These are phyloP conservation scores for Byssoonygena ceratinophila DNA, from an alignment of 2,329 filamentous ascomycete species.

Conservation along the genomic window DNA sequence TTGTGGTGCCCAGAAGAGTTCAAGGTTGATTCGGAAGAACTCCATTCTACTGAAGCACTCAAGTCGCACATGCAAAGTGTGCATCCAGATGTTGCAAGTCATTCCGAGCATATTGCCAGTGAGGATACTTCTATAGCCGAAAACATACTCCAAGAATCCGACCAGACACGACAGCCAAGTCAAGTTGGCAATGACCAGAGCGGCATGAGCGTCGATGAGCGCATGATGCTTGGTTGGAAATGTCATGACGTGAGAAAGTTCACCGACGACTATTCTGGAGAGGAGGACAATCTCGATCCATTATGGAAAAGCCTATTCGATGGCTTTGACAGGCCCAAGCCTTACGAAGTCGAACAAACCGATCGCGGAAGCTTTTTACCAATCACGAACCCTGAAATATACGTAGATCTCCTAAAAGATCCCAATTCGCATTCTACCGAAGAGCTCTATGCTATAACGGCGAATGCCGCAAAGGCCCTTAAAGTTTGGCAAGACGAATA, in stretches of 20 bases:
- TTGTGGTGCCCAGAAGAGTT: conserved; percentile 30
- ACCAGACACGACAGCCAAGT: background rate
- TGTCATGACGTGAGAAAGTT: conserved; percentile 30
- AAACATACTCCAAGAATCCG: conserved; percentile 8
- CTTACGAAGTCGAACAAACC: conserved; percentile 27
- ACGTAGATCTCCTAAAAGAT: conserved; percentile 29
- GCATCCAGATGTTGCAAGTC: conserved; percentile 26
- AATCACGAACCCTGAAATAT: conserved; percentile 28
- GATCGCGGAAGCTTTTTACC: conserved; percentile 31
- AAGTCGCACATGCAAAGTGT: conserved; percentile 27
- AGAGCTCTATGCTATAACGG: conserved; percentile 46
- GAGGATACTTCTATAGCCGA: conserved; percentile 12
- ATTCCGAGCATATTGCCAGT: conserved; percentile 4
- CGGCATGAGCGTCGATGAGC: conserved; percentile 21
- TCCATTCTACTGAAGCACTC: conserved; percentile 24
- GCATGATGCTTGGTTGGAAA: conserved; percentile 30
- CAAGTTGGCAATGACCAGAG: background rate
- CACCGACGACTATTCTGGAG: conserved; percentile 27
- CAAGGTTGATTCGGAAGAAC: conserved; percentile 21
- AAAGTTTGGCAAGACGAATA: conserved; percentile 51
- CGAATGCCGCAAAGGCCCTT: conserved; percentile 44
- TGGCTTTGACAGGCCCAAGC: conserved; percentile 25
- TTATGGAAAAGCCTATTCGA: conserved; percentile 28
- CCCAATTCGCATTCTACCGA: conserved; percentile 38
- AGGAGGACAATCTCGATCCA: conserved; percentile 22